These are phyloP conservation scores for Psilocybe sp. DNA, from an alignment of 768 basidiomycete genomes.

Conservation along the genomic window DNA sequence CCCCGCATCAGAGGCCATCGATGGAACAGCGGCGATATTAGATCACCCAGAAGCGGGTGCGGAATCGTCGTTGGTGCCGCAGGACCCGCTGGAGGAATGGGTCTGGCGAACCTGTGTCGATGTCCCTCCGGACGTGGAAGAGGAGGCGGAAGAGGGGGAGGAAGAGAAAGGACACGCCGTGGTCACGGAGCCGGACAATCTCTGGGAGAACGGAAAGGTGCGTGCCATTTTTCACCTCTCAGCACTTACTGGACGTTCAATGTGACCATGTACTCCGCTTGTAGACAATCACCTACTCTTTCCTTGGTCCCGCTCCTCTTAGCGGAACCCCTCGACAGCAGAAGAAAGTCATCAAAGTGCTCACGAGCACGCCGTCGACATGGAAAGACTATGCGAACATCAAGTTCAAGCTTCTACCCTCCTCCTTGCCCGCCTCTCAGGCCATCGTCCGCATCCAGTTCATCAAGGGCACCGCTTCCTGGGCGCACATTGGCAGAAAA, in stretches of 20 bases:
- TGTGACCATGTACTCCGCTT: no score
- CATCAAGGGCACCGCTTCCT: conserved; percentile 8
- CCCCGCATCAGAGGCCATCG: no score
- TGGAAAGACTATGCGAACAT: conserved; percentile 14
- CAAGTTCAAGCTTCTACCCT: conserved; percentile 9
- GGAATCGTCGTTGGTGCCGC: no score
- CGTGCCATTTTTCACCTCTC: not conserved
- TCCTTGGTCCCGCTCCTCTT: not conserved
- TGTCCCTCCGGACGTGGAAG: no score
- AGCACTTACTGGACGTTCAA: not conserved
- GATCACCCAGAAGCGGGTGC: no score
- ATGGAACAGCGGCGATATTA: no score
- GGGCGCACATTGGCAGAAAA: conserved; percentile 13
- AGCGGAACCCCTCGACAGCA: conserved; percentile 6
- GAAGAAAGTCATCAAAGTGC: conserved; percentile 7
- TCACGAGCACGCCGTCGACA: not conserved
- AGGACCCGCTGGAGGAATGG: no score
- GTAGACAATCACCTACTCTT: conserved; percentile 3
- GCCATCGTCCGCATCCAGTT: conserved; percentile 13
- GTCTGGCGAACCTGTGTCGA: no score
- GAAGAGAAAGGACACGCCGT: no score
- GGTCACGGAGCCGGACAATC: not conserved
- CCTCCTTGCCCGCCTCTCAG: not conserved
- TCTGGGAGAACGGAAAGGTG: not conserved
- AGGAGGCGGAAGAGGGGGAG: no score